A percentile compares a stretch with the other conserved stretches of the same genome.
phyloP scores from a whole-genome alignment of 768 basidiomycete genomes.

The Neoboletus subvelutipes region DNA sequence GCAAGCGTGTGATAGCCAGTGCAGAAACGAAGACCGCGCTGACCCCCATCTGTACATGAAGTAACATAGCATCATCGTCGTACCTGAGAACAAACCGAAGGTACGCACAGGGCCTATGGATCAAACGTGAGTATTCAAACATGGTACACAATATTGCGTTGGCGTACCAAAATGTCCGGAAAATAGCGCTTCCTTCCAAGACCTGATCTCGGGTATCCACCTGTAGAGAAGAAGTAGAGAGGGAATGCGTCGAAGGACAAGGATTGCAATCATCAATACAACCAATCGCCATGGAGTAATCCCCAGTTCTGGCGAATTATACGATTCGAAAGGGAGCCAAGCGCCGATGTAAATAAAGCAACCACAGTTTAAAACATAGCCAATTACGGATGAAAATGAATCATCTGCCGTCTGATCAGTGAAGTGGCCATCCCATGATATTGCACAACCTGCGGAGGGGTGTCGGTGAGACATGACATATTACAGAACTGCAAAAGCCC shows the following conservation, averaged over 20 bases:
- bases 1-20: slow-evolving; percentile 62
- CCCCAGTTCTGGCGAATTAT: slow-evolving; percentile 55
- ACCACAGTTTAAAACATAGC: slow-evolving; percentile 78
- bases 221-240: slow-evolving; percentile 71
- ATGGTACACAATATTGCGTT: slow-evolving; percentile 4
- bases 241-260: slow-evolving; percentile 80
- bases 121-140: slow-evolving; percentile 1
- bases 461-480: not conserved
- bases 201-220: slow-evolving; percentile 84
- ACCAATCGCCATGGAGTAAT: slow-evolving; percentile 71
- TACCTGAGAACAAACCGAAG: not conserved
- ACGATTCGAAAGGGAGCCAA: slow-evolving; percentile 70
- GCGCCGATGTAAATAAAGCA: slow-evolving; percentile 89
- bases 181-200: slow-evolving; percentile 86
- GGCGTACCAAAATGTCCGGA: slow-evolving; percentile 82
- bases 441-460: slow-evolving; percentile 65
- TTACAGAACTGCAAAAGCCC: not conserved
- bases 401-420: slow-evolving; percentile 80
- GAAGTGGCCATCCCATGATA: slow-evolving; percentile 90
- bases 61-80: not conserved
- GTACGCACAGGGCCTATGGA: slow-evolving; percentile 51
- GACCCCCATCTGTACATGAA: slow-evolving; percentile 74
- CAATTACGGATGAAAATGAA: slow-evolving; percentile 86
- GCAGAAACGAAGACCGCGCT: slow-evolving; percentile 87
- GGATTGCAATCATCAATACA: slow-evolving; percentile 62